Conservation (phyloP, 1,139 yeast genomes). For the Cylindricascospora bacillispora region DNA sequence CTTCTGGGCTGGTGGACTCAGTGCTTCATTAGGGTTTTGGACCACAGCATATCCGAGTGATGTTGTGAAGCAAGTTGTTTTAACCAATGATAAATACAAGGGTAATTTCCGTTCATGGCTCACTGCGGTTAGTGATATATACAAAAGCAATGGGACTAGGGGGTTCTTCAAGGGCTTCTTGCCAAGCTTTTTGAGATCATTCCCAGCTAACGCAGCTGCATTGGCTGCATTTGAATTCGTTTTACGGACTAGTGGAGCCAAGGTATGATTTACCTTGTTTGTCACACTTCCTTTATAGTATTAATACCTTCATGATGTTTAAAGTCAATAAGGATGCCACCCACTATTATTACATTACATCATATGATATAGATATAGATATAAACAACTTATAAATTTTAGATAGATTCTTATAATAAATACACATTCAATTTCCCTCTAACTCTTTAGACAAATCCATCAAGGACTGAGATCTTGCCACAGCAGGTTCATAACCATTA, state of each 20-base stretch:
- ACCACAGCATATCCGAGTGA: conserved; percentile 82
- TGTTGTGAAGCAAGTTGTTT: conserved; percentile 75
- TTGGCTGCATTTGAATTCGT: conserved; percentile 81
- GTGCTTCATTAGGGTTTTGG: conserved; percentile 68
- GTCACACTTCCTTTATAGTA: no score
- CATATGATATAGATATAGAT: no score
- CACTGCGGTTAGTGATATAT: conserved; percentile 60
- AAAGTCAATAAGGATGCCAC: no score
- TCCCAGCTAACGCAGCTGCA: conserved; percentile 92
- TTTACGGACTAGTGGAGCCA: conserved; percentile 36
- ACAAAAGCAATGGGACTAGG: conserved; percentile 44
- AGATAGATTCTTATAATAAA: no score
- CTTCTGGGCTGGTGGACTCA: conserved; percentile 85
- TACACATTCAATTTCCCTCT: no score
- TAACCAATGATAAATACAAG: conserved; percentile 63
- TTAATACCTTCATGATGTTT: no score
- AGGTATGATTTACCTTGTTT: no score
- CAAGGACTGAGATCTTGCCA: no score
- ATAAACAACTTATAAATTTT: no score
- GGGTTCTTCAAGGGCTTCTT: conserved; percentile 74
- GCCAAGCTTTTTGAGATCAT: conserved; percentile 61
- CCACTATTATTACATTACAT: no score
- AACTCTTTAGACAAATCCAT: no score
- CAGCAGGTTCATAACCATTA: no score
- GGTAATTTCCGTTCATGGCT: conserved; percentile 64